Evolutionary conservation across 2,329 filamentous ascomycete genomes (phyloP).

Genomic region (Pseudogymnoascus sp.): DNA sequence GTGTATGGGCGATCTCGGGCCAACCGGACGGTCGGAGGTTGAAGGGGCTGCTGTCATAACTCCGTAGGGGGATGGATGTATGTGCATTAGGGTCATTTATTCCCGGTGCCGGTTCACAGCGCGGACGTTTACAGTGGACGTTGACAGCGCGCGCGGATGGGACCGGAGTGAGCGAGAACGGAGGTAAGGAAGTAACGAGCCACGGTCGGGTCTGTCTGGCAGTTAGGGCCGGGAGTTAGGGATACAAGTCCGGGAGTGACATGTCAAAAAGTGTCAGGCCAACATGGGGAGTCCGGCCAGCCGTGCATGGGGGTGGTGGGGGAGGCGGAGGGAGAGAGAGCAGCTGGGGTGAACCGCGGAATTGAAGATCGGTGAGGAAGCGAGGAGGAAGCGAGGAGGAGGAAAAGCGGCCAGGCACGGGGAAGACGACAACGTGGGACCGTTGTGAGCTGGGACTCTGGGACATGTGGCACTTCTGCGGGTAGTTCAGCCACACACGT

Average conservation of each 20-base stretch:
- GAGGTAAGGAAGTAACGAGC: not conserved
- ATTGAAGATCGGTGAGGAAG: not conserved
- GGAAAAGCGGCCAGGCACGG: not conserved
- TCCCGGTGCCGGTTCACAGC: not conserved
- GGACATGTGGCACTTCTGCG: not conserved
- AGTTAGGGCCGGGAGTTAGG: constrained; percentile 5
- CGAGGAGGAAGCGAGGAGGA: too few species aligned
- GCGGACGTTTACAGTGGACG: not conserved
- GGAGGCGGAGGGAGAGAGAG: not conserved
- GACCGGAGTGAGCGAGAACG: constrained; percentile 5
- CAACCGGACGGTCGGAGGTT: constrained; percentile 5
- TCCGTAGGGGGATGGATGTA: not conserved
- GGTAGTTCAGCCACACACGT: not conserved
- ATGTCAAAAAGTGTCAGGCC: constrained; percentile 1
- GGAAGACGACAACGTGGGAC: constrained; percentile 3
- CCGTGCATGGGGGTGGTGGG: not conserved
- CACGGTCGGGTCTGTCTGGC: not conserved
- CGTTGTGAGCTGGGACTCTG: not conserved
- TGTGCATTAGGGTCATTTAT: not conserved
- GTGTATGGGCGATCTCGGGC: constrained; percentile 12
- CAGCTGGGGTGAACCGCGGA: not conserved
- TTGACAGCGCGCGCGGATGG: not conserved
- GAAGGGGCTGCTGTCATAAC: not conserved
- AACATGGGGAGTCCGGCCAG: not conserved
- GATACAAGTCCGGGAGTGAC: not conserved